These are phyloP conservation scores for Naganishia albida DNA, from an alignment of 1,284 basidiomycete species.

Conservation along the genomic window DNA sequence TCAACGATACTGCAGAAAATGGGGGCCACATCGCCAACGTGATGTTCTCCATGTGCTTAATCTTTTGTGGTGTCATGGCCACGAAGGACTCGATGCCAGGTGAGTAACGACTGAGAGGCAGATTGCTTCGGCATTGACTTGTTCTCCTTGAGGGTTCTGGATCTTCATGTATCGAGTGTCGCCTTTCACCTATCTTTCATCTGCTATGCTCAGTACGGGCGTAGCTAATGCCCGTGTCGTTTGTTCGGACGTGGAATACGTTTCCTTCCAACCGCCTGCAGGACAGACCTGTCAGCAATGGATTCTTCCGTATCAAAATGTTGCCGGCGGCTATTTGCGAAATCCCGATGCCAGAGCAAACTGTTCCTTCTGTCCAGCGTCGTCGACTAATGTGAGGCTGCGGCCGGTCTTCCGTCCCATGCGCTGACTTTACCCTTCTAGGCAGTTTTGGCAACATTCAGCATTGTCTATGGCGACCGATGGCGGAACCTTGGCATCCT, in stretches of 20 bases:
- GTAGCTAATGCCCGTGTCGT: slow-evolving; percentile 40
- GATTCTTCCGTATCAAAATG: slow-evolving; percentile 49
- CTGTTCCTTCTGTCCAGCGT: slow-evolving; percentile 55
- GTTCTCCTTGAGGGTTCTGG: slow-evolving; percentile 2
- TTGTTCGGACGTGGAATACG: slow-evolving; percentile 53
- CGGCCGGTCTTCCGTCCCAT: background rate
- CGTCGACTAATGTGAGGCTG: slow-evolving; percentile 57
- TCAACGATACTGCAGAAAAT: slow-evolving; percentile 46
- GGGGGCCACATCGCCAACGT: slow-evolving; percentile 55
- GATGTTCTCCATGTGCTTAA: slow-evolving; percentile 51
- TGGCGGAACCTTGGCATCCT: slow-evolving; percentile 63
- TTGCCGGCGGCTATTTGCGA: slow-evolving; percentile 49
- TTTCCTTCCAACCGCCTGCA: slow-evolving; percentile 48
- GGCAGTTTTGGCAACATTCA: slow-evolving; percentile 61
- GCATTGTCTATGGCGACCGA: slow-evolving; percentile 60
- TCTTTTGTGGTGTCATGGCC: slow-evolving; percentile 57
- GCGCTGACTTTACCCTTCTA: background rate
- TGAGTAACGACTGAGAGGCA: slow-evolving; percentile 60
- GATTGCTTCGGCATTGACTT: no score
- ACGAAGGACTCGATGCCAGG: slow-evolving; percentile 56
- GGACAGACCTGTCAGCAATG: slow-evolving; percentile 55
- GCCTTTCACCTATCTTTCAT: slow-evolving; percentile 71
- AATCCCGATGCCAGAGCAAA: slow-evolving; percentile 42
- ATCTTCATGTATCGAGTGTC: slow-evolving; percentile 78
- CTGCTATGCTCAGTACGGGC: slow-evolving; percentile 62